A percentile compares a stretch with the other conserved stretches of the same genome.
These are phyloP conservation scores for Sporisorium sorghi DNA, from an alignment of 1,284 basidiomycete species.

Conservation along the genomic window DNA sequence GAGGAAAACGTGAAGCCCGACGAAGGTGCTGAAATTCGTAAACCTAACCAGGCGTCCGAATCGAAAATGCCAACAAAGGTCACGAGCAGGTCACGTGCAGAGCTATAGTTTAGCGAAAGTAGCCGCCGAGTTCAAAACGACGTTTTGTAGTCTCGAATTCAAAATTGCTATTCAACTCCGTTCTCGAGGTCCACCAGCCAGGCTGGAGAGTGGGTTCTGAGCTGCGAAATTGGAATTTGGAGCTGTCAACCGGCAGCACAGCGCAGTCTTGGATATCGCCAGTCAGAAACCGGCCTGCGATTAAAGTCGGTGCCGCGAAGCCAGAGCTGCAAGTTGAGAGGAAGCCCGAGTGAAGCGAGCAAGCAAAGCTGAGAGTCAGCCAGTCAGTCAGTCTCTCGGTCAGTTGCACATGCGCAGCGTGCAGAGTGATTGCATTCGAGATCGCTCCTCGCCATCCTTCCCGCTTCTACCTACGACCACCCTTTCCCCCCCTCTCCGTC, in stretches of 20 bases:
- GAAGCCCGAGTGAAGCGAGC: background rate
- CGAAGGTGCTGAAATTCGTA: background rate
- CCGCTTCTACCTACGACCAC: constrained; percentile 46
- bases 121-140: background rate
- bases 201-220: background rate
- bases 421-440: constrained; percentile 32
- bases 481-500: constrained; percentile 29
- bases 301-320: background rate
- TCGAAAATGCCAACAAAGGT: background rate
- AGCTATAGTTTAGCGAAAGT: constrained; percentile 11
- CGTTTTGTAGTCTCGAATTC: background rate
- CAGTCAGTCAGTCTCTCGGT: constrained; percentile 5
- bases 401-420: constrained; percentile 16
- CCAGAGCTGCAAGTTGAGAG: constrained; percentile 2
- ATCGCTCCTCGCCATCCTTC: constrained; percentile 45
- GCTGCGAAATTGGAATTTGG: background rate
- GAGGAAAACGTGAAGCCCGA: background rate
- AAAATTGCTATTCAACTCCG: background rate
- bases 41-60: background rate
- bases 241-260: constrained; percentile 10
- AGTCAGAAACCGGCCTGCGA: background rate
- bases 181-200: background rate
- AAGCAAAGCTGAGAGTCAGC: background rate
- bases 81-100: constrained; percentile 16
- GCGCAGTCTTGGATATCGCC: constrained; percentile 8